These are phyloP conservation scores for Globisporangium cederbergense DNA, from an alignment of 352 stramenopile genomes.

Conservation along the genomic window DNA sequence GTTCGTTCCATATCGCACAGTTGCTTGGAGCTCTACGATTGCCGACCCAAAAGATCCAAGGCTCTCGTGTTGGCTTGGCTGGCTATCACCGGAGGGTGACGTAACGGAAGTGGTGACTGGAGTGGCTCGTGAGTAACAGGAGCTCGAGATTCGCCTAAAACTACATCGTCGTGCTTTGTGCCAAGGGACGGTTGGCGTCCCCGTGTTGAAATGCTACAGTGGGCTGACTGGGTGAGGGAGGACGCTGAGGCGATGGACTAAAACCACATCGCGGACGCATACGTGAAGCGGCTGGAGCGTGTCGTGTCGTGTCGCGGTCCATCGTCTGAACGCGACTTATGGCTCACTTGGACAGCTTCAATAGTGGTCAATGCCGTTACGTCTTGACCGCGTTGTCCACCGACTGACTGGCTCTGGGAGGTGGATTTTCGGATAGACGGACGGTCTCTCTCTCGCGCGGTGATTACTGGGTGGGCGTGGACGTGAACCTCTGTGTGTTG, in stretches of 20 bases:
- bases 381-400: background rate
- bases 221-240: too few relatives aligned
- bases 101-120: conserved; percentile 6
- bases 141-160: background rate
- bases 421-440: background rate
- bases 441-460: too few relatives aligned
- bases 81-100: background rate
- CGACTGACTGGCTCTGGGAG: background rate
- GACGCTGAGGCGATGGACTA: background rate
- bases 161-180: background rate
- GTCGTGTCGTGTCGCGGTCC: background rate
- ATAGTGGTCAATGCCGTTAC: background rate
- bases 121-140: conserved; percentile 3
- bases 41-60: background rate
- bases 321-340: background rate
- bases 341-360: conserved; percentile 1
- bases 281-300: background rate
- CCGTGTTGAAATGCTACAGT: background rate
- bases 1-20: background rate
- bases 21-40: conserved; percentile 6
- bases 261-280: background rate
- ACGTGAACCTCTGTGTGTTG: too few relatives aligned
- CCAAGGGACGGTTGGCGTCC: too few relatives aligned
- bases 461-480: too few relatives aligned
- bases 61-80: background rate